Evolutionary conservation across 805 yeast species (phyloP), one percentile per base, ranked within the genome.

Genomic region (Kodamaea leandrae): DNA sequence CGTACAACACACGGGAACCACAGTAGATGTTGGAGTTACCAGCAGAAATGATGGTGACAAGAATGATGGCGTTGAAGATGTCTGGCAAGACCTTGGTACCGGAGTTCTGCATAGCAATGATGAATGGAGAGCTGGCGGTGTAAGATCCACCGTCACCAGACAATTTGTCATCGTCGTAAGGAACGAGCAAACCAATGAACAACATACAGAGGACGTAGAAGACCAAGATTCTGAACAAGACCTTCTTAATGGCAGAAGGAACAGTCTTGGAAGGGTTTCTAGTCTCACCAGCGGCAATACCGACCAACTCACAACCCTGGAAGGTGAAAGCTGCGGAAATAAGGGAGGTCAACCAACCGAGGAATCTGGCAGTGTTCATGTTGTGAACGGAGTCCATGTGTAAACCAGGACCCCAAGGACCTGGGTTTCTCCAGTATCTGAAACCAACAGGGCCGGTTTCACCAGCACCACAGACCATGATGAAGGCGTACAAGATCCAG

Each of bases 401-500:
- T 40, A 84, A 86, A 38, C 86, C 87, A 36, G 77, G 78, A 35
- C 86, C 85, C 80, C 84, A 80, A 8, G 87, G 76, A 48, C 88
- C 88, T 10, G 89, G 88, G 54, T 83, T 60, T 64, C 86, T 76
- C 91, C 90, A 83, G 61, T 83, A 83, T 58, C 87, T 73, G 72
- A 83, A 83, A 10, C 90, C 90, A 28, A 83, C 75, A 6, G 88
- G 83, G 14, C 88, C 88, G 1, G 76, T 70, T 19, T 55, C 52
- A 53, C 86, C 85, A 10, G 83, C 88, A 64, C 88, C 89, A 60
- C 86, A 80, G 17, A 82, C 87, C 81, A 83, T 82, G 60, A 78
- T 72, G 41, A 83, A 63, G 23, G 81, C 79, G 53, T 82, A 82
- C 29, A 83, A 60, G 42, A 83, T 58, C 72, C 83, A 83, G n/a